Conservation (phyloP, 2,329 filamentous ascomycete species). For the Ceratocystis huliohia region DNA sequence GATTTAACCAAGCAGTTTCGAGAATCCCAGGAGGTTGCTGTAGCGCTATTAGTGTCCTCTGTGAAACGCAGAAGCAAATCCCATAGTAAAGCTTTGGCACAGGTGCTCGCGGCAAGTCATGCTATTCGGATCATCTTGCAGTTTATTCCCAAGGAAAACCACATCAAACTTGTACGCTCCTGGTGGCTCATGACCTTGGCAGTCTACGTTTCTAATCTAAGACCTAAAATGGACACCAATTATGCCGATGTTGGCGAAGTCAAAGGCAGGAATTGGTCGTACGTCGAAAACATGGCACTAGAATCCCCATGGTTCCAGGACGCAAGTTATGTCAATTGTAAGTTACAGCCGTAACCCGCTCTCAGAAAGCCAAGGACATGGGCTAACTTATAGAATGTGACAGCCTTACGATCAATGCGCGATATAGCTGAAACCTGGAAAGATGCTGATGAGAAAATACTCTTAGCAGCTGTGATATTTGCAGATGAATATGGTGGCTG, state of each 20-base stretch:
- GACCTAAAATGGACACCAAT: constrained; percentile 59
- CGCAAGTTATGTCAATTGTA: constrained; percentile 75
- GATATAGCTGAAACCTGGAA: constrained; percentile 65
- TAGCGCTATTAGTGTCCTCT: constrained; percentile 50
- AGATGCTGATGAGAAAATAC: constrained; percentile 51
- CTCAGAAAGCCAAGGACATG: not conserved
- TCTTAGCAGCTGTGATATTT: constrained; percentile 58
- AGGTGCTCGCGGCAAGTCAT: constrained; percentile 74
- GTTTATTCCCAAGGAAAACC: constrained; percentile 57
- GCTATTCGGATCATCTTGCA: constrained; percentile 79
- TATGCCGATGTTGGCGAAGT: constrained; percentile 46
- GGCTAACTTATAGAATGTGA: constrained; percentile 2
- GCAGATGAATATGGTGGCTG: constrained; percentile 62
- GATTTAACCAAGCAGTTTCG: constrained; percentile 64
- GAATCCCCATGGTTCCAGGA: constrained; percentile 56
- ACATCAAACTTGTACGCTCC: constrained; percentile 61
- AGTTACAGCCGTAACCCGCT: constrained; percentile 22
- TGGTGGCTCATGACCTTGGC: constrained; percentile 81
- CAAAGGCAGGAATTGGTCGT: constrained; percentile 60
- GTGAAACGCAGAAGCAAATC: constrained; percentile 44
- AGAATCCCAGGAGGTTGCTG: constrained; percentile 51
- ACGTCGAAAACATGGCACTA: constrained; percentile 59
- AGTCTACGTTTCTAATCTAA: constrained; percentile 61
- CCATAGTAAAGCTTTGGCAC: constrained; percentile 75
- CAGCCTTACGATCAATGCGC: constrained; percentile 52